phyloP scores from a whole-genome alignment of 106 monocot species.

The Amphibolis antarctica region DNA sequence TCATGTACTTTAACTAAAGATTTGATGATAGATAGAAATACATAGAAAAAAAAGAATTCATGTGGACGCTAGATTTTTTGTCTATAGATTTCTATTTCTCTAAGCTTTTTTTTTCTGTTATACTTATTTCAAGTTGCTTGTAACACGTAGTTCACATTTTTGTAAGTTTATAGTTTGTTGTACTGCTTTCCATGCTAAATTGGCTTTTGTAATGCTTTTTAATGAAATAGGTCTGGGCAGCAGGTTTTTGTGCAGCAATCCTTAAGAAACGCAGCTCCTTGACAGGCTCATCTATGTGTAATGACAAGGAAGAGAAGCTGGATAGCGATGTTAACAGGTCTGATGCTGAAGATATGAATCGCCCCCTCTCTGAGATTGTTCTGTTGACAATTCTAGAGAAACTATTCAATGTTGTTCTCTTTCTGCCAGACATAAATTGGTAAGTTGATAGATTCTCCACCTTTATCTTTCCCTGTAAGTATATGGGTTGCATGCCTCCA shows the following conservation, averaged over 20 bases:
- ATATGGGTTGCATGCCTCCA: background rate
- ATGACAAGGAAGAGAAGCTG: slow-evolving; percentile 9
- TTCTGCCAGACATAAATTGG: slow-evolving; percentile 67
- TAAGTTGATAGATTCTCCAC: slow-evolving; percentile 16
- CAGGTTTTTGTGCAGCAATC: slow-evolving; percentile 82
- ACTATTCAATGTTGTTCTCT: slow-evolving; percentile 45
- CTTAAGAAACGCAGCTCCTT: slow-evolving; percentile 47
- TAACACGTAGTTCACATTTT: too few species aligned
- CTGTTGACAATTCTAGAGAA: slow-evolving; percentile 46
- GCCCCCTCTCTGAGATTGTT: slow-evolving; percentile 33
- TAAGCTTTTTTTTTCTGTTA: too few species aligned
- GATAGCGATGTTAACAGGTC: slow-evolving; percentile 9
- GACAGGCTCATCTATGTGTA: slow-evolving; percentile 20
- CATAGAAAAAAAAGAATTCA: too few species aligned
- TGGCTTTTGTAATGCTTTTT: too few species aligned
- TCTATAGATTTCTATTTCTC: too few species aligned
- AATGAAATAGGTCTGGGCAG: slow-evolving; percentile 72
- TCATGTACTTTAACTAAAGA: too few species aligned
- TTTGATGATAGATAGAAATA: too few species aligned
- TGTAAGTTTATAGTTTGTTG: too few species aligned
- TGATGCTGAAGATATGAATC: slow-evolving; percentile 7
- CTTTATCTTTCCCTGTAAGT: background rate
- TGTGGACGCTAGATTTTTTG: too few species aligned
- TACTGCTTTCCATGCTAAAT: too few species aligned
- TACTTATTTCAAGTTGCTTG: too few species aligned